Evolutionary conservation across 495 filamentous ascomycete genomes (phyloP).

Genomic region (Clohesyomyces aquaticus): DNA sequence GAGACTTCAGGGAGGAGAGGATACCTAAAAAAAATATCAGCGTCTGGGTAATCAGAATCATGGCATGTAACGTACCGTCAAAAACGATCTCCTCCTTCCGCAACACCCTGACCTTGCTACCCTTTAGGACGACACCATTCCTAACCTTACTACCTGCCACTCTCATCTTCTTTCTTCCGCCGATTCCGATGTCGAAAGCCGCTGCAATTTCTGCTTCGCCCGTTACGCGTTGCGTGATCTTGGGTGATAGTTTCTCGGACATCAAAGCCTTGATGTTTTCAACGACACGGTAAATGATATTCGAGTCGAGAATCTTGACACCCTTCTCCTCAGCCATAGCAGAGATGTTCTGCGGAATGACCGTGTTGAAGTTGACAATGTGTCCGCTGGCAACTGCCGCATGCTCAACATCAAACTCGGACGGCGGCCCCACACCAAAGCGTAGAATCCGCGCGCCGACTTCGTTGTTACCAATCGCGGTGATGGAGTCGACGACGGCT

Average conservation of each 20-base stretch:
- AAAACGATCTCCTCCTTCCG: constrained; percentile 71
- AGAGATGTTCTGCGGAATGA: constrained; percentile 67
- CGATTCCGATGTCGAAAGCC: constrained; percentile 80
- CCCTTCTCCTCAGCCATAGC: constrained; percentile 68
- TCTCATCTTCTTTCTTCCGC: constrained; percentile 65
- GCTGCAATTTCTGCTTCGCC: constrained; percentile 88
- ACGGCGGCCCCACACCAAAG: constrained; percentile 74
- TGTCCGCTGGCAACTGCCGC: constrained; percentile 70
- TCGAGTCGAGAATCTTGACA: constrained; percentile 81
- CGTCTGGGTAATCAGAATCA: background rate
- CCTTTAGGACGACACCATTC: constrained; percentile 70
- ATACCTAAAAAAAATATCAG: constrained; percentile 56
- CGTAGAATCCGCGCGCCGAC: constrained; percentile 77
- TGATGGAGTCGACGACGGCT: constrained; percentile 75
- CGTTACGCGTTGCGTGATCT: constrained; percentile 66
- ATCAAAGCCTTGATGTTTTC: constrained; percentile 77
- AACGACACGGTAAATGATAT: constrained; percentile 87
- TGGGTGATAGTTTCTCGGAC: constrained; percentile 67
- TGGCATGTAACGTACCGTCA: constrained; percentile 65
- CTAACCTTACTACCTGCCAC: constrained; percentile 89
- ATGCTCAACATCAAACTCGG: constrained; percentile 88
- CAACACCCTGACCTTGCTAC: constrained; percentile 69
- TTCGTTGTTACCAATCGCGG: constrained; percentile 78
- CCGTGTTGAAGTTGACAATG: constrained; percentile 86
- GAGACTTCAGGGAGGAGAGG: constrained; percentile 80